Percentiles rank a stretch among this genome's conserved stretches.
These are phyloP conservation scores for Sordariomycetes sp. DNA, from an alignment of 2,329 filamentous ascomycete genomes.

Conservation along the genomic window DNA sequence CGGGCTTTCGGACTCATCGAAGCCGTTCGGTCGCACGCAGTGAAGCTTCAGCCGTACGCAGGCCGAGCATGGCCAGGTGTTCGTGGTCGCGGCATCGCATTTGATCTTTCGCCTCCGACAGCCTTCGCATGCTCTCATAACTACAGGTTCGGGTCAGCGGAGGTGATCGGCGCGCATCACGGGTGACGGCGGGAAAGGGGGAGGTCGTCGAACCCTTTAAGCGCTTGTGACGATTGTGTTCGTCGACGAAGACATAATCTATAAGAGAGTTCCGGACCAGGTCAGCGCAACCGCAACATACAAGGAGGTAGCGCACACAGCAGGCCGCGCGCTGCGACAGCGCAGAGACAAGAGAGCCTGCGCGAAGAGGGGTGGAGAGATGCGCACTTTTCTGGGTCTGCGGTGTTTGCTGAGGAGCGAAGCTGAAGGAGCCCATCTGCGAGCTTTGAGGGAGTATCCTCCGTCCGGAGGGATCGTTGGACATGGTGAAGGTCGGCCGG, in stretches of 20 bases:
- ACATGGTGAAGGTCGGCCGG: constrained; percentile 33
- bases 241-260: constrained; percentile 99
- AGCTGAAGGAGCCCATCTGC: constrained; percentile 66
- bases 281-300: constrained; percentile 15
- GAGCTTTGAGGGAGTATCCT: constrained; percentile 56
- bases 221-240: constrained; percentile 95
- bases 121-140: constrained; percentile 95
- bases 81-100: constrained; percentile 93
- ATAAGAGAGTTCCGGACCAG: constrained; percentile 8
- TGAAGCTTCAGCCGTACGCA: constrained; percentile 87
- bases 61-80: constrained; percentile 93
- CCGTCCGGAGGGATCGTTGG: constrained; percentile 50
- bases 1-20: constrained; percentile 28
- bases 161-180: neutral
- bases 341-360: neutral
- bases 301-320: neutral
- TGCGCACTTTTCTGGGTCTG: constrained; percentile 39
- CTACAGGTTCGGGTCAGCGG: constrained; percentile 28
- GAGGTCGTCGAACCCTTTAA: constrained; percentile 61
- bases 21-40: constrained; percentile 80
- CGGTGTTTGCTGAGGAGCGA: constrained; percentile 49
- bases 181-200: neutral
- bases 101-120: constrained; percentile 95
- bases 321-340: neutral
- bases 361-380: neutral